These are phyloP conservation scores for Fusarium sp. DNA, from an alignment of 2,329 filamentous ascomycete genomes.

Conservation along the genomic window DNA sequence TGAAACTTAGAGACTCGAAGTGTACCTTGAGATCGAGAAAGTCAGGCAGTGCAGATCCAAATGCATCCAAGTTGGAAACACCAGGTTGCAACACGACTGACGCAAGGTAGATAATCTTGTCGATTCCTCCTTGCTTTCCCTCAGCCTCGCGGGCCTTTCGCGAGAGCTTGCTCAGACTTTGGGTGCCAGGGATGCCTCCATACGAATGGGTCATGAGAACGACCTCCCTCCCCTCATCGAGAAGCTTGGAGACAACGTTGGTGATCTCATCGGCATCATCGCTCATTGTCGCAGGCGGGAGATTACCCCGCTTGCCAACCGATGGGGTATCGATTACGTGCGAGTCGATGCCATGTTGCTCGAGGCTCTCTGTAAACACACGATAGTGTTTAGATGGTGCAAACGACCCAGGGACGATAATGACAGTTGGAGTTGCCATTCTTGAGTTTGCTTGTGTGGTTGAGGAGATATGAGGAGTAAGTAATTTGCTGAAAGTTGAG, in stretches of 20 bases:
- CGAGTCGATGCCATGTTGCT: neutral
- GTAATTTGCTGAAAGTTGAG: accelerated
- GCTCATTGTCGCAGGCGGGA: slow-evolving; percentile 13
- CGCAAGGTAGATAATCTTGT: slow-evolving; percentile 14
- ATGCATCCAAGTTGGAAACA: slow-evolving; percentile 1
- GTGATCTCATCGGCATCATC: slow-evolving; percentile 11
- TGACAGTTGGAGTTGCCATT: neutral
- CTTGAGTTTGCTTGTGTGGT: accelerated
- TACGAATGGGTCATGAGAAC: slow-evolving; percentile 23
- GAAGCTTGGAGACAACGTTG: neutral
- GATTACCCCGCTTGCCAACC: neutral
- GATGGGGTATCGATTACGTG: slow-evolving; percentile 3
- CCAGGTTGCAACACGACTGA: slow-evolving; percentile 8
- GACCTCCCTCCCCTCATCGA: neutral
- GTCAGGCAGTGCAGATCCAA: neutral
- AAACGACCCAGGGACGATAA: slow-evolving; percentile 22
- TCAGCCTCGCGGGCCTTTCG: neutral
- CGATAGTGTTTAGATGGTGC: slow-evolving; percentile 3
- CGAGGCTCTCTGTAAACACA: neutral
- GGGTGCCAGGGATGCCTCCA: slow-evolving; percentile 19
- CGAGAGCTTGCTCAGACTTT: slow-evolving; percentile 3
- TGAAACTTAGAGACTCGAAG: accelerated
- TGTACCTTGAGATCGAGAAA: neutral
- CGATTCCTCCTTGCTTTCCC: slow-evolving; percentile 7
- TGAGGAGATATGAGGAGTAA: no score